A percentile compares a stretch with the other conserved stretches of the same genome.
phyloP scores from a whole-genome alignment of 345 rosid genomes.

The Cardamine chenopodiifolia region DNA sequence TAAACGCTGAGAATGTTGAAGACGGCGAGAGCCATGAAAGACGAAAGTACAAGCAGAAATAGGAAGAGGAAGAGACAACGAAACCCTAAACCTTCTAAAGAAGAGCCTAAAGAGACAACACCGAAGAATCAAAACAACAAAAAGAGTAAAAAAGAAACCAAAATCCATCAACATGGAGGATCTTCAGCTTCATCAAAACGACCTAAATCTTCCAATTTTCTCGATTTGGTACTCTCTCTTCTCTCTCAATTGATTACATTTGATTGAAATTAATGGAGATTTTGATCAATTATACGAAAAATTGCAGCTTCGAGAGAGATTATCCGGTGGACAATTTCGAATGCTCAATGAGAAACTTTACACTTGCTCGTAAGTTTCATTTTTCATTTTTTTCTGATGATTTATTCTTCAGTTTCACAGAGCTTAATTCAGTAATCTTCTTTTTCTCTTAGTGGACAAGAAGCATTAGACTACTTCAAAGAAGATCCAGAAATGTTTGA shows the following conservation, averaged over 20 bases:
- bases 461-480: constrained; percentile 72
- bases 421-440: neutral
- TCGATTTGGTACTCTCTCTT: constrained; percentile 56
- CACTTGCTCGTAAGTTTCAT: constrained; percentile 69
- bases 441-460: constrained; percentile 66
- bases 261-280: neutral
- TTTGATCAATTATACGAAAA: neutral
- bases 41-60: constrained; percentile 48
- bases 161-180: constrained; percentile 15
- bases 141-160: constrained; percentile 27
- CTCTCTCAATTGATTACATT: neutral
- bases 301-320: constrained; percentile 67
- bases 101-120: constrained; percentile 14
- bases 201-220: constrained; percentile 48
- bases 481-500: constrained; percentile 81
- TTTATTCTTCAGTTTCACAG: neutral
- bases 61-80: constrained; percentile 58
- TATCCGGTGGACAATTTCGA: constrained; percentile 81
- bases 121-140: constrained; percentile 20
- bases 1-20: constrained; percentile 14
- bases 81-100: constrained; percentile 36
- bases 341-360: constrained; percentile 93
- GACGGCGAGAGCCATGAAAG: constrained; percentile 40
- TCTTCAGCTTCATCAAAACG: constrained; percentile 43
- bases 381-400: too few species aligned